Conservation (phyloP, 768 basidiomycete genomes). For the Tylopilus subfusipes region DNA sequence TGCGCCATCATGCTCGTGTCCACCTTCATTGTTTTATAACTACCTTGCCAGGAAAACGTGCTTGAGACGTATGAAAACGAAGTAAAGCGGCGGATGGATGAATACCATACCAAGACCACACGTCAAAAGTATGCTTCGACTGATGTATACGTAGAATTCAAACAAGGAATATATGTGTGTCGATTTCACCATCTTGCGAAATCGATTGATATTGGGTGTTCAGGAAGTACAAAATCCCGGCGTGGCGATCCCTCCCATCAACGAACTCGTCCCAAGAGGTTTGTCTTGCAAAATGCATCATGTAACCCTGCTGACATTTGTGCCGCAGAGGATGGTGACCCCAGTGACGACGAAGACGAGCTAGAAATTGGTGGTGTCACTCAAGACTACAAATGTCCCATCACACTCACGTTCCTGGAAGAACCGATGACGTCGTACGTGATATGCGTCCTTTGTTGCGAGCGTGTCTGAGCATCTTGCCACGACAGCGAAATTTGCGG, state of each 20-base stretch:
- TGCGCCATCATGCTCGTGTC: constrained; percentile 32
- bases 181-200: neutral
- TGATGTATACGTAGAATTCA: constrained; percentile 58
- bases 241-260: constrained; percentile 71
- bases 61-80: constrained; percentile 48
- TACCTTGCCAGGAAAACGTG: constrained; percentile 44
- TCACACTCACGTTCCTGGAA: constrained; percentile 61
- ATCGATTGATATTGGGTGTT: constrained; percentile 6
- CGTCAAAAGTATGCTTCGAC: constrained; percentile 76
- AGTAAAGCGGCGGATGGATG: constrained; percentile 40
- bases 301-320: neutral
- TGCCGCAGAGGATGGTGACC: constrained; percentile 68
- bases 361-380: constrained; percentile 83
- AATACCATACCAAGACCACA: constrained; percentile 58
- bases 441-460: neutral
- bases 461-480: constrained; percentile 1
- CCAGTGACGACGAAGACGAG: constrained; percentile 83
- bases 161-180: constrained; percentile 64
- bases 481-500: constrained; percentile 56
- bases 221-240: constrained; percentile 69
- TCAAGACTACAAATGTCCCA: constrained; percentile 81
- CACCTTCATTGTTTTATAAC: neutral
- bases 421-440: constrained; percentile 83
- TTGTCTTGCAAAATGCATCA: neutral
- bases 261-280: constrained; percentile 71